phyloP scores from a whole-genome alignment of 2,329 filamentous ascomycete species.

The Ilyonectria mors-panacis region DNA sequence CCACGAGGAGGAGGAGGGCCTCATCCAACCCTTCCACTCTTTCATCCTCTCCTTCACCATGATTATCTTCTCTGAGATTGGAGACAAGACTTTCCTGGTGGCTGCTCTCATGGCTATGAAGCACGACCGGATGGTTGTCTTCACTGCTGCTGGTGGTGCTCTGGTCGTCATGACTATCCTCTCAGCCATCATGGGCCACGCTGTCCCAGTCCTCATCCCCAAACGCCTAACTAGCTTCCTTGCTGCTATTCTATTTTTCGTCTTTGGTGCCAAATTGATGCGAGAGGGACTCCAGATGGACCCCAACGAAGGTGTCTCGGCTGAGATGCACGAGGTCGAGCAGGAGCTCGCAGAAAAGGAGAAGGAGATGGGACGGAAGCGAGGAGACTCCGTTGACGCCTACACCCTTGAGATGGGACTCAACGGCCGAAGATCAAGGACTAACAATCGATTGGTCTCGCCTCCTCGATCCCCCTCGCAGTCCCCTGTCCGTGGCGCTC shows the following conservation, averaged over 20 bases:
- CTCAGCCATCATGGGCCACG: constrained; percentile 92
- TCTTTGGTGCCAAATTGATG: constrained; percentile 89
- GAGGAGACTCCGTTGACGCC: constrained; percentile 76
- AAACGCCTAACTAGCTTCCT: constrained; percentile 92
- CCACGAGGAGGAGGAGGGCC: constrained; percentile 68
- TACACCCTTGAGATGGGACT: constrained; percentile 87
- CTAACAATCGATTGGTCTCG: constrained; percentile 83
- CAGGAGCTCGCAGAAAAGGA: constrained; percentile 95
- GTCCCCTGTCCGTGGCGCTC: constrained; percentile 76
- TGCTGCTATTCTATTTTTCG: constrained; percentile 86
- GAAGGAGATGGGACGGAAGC: constrained; percentile 77
- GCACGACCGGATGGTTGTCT: constrained; percentile 92
- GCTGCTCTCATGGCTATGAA: constrained; percentile 99
- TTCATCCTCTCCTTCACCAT: constrained; percentile 94
- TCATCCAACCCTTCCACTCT: constrained; percentile 88
- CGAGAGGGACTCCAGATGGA: constrained; percentile 91
- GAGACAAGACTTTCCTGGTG: constrained; percentile 98
- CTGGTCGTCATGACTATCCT: constrained; percentile 95
- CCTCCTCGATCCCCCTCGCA: constrained; percentile 85
- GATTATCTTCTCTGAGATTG: constrained; percentile 97
- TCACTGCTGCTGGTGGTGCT: constrained; percentile 93
- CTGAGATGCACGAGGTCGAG: constrained; percentile 98
- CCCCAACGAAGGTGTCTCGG: constrained; percentile 90
- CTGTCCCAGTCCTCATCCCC: constrained; percentile 89
- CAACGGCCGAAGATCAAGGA: constrained; percentile 77